phyloP scores from a whole-genome alignment of 345 rosid genomes.

The Heritiera fomes region DNA sequence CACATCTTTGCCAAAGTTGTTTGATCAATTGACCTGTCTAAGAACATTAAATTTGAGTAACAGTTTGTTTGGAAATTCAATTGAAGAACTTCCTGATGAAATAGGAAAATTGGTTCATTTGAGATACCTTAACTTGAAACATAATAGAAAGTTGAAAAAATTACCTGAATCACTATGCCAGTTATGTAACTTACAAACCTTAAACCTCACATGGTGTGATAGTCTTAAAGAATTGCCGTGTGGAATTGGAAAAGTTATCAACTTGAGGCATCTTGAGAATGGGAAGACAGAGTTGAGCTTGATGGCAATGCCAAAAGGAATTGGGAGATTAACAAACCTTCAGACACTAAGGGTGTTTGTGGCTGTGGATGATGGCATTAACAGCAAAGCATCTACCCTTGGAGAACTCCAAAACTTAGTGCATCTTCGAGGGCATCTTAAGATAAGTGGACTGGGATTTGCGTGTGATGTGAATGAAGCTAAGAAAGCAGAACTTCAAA shows the following conservation, averaged over 20 bases:
- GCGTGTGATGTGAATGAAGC: not conserved
- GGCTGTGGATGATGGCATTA: not conserved
- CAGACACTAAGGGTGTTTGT: not conserved
- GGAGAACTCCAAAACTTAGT: not conserved
- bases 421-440: not conserved
- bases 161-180: not conserved
- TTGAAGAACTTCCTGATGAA: not conserved
- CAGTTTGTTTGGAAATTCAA: not conserved
- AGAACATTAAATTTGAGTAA: not conserved
- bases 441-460: not conserved
- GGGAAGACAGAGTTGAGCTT: not conserved
- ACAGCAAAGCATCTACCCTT: not conserved
- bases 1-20: not conserved
- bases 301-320: not conserved
- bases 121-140: not conserved
- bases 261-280: slow-evolving; percentile 9
- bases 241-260: not conserved
- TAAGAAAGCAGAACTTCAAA: slow-evolving; percentile 1
- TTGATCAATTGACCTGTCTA: not conserved
- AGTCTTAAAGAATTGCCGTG: not conserved
- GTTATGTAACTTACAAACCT: not conserved
- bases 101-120: not conserved
- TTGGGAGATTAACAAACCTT: not conserved
- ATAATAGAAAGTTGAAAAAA: not conserved
- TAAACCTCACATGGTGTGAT: not conserved